A percentile compares a stretch with the other conserved stretches of the same genome.
phyloP scores from a whole-genome alignment of 345 rosid genomes.

The Brassica incana region DNA sequence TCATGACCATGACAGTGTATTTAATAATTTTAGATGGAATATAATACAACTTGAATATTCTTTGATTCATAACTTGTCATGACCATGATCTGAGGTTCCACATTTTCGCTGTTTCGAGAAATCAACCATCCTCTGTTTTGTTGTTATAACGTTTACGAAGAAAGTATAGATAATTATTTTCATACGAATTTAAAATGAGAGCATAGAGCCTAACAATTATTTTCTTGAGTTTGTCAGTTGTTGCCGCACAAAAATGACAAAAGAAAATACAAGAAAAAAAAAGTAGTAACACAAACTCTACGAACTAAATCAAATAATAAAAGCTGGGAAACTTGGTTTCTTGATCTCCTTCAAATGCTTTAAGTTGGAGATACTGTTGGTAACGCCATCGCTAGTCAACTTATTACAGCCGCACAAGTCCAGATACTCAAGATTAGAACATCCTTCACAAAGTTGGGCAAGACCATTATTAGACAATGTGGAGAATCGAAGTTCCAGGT shows the following conservation, averaged over 20 bases:
- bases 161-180: not conserved
- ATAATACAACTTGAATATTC: not conserved
- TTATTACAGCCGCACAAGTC: conserved; percentile 63
- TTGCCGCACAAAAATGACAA: not conserved
- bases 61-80: not conserved
- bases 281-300: not conserved
- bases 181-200: not conserved
- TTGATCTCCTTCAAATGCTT: conserved; percentile 4
- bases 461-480: conserved; percentile 52
- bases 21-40: no score
- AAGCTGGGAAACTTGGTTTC: not conserved
- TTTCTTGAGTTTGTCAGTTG: not conserved
- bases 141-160: not conserved
- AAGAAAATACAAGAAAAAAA: not conserved
- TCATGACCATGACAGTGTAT: not conserved
- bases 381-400: conserved; percentile 53
- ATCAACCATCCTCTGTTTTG: not conserved
- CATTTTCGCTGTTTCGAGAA: not conserved
- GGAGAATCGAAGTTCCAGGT: conserved; percentile 61
- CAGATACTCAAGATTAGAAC: conserved; percentile 51
- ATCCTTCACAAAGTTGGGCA: conserved; percentile 46
- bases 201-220: not conserved
- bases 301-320: not conserved
- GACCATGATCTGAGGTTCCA: not conserved
- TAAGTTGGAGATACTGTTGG: not conserved